Percentiles rank a stretch among this genome's conserved stretches.
These are phyloP conservation scores for Phytopythium aichiense DNA, from an alignment of 352 stramenopile species.

Conservation along the genomic window DNA sequence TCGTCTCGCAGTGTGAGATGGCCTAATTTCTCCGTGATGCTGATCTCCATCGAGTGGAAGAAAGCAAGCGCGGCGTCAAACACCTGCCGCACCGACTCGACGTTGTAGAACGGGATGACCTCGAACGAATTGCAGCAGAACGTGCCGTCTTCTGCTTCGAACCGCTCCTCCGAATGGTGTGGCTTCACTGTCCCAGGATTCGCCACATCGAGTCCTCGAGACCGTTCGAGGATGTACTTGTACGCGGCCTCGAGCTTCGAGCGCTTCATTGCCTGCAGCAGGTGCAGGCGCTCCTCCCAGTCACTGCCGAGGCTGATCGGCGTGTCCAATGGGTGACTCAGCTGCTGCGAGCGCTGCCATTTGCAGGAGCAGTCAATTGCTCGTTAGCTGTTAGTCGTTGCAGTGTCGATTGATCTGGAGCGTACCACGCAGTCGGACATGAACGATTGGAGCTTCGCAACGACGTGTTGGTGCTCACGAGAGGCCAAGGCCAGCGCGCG, in stretches of 20 bases:
- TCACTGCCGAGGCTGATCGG: constrained; percentile 24
- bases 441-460: constrained; percentile 16
- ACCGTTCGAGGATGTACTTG: constrained; percentile 4
- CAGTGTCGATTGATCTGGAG: not conserved
- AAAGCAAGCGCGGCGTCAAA: constrained; percentile 44
- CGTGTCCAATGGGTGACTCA: constrained; percentile 15
- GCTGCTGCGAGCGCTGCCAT: constrained; percentile 3
- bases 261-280: constrained; percentile 20
- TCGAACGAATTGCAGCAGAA: constrained; percentile 33
- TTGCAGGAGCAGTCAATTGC: not conserved
- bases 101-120: constrained; percentile 36
- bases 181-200: not conserved
- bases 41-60: constrained; percentile 56
- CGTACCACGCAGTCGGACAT: constrained; percentile 15
- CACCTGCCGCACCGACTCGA: constrained; percentile 42
- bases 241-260: constrained; percentile 27
- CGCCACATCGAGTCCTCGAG: not conserved
- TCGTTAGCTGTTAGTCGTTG: not conserved
- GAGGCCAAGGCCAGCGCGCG: constrained; percentile 11
- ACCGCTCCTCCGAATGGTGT: constrained; percentile 7
- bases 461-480: constrained; percentile 15
- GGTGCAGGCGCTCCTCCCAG: constrained; percentile 12
- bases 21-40: constrained; percentile 41
- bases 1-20: constrained; percentile 50
- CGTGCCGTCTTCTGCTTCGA: constrained; percentile 21